A percentile compares a stretch with the other conserved stretches of the same genome.
Evolutionary conservation across 768 basidiomycete species (phyloP).

Genomic region (Lentinus brumalis): DNA sequence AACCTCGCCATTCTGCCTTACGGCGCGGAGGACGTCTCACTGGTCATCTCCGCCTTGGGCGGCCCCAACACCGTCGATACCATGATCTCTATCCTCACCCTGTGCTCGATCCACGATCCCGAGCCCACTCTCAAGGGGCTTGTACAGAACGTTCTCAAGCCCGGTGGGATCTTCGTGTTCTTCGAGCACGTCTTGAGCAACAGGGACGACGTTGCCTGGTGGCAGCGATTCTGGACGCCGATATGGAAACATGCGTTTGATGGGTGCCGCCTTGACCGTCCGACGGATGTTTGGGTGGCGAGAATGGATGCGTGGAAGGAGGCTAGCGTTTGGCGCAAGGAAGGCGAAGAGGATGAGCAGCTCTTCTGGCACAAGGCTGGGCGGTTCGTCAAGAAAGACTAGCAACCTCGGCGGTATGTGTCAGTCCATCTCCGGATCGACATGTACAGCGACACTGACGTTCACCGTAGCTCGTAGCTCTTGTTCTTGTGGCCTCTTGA

Average conservation of each 20-base stretch:
- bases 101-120: conserved; percentile 67
- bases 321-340: conserved; percentile 47
- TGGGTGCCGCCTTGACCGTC: conserved; percentile 65
- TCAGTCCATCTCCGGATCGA: too few relatives aligned
- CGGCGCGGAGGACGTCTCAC: conserved; percentile 59
- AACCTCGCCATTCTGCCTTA: conserved; percentile 59
- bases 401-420: too few relatives aligned
- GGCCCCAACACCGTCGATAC: conserved; percentile 52
- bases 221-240: conserved; percentile 76
- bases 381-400: conserved; percentile 50
- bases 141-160: conserved; percentile 53
- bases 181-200: conserved; percentile 71
- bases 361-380: conserved; percentile 65
- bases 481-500: too few relatives aligned
- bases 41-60: conserved; percentile 48
- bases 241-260: conserved; percentile 62
- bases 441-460: too few relatives aligned
- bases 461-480: too few relatives aligned
- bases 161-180: conserved; percentile 66
- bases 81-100: conserved; percentile 61
- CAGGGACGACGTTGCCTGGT: conserved; percentile 57
- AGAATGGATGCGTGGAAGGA: conserved; percentile 52
- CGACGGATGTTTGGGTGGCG: conserved; percentile 50
- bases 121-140: conserved; percentile 48
- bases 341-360: conserved; percentile 55